A percentile compares a stretch with the other conserved stretches of the same genome.
Evolutionary conservation across 2,329 filamentous ascomycete species (phyloP).

Genomic region (Diaporthe sp.): DNA sequence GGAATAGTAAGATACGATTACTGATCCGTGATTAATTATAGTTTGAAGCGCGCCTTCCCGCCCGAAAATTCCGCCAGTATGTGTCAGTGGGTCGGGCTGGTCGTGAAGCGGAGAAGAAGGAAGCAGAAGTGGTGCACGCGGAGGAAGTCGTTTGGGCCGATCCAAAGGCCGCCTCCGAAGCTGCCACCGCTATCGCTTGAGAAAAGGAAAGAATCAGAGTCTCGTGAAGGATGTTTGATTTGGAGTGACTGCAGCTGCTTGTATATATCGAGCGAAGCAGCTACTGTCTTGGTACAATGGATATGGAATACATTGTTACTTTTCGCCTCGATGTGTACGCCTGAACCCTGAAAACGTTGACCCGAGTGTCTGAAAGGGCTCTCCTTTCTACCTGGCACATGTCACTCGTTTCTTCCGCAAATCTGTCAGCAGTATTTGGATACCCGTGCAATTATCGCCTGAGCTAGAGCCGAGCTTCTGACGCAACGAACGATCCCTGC

Average conservation of each 20-base stretch:
- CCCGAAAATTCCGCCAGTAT: slow-evolving; percentile 57
- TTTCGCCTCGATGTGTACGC: background rate
- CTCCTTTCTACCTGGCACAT: too few relatives aligned
- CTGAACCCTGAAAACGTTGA: too few relatives aligned
- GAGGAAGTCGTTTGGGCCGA: slow-evolving; percentile 37
- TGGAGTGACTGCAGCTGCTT: background rate
- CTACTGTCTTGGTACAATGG: background rate
- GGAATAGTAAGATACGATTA: too few relatives aligned
- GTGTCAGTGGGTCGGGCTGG: slow-evolving; percentile 42
- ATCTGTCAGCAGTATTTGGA: too few relatives aligned
- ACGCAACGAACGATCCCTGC: too few relatives aligned
- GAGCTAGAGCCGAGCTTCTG: too few relatives aligned
- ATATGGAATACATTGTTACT: background rate
- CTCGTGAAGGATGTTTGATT: too few relatives aligned
- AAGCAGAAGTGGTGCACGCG: slow-evolving; percentile 34
- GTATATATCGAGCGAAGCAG: background rate
- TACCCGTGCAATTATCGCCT: too few relatives aligned
- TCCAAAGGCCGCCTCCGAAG: slow-evolving; percentile 26
- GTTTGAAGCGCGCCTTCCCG: slow-evolving; percentile 54
- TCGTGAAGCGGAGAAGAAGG: slow-evolving; percentile 34
- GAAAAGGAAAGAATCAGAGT: too few relatives aligned
- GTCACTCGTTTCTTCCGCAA: too few relatives aligned
- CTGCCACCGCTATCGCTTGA: slow-evolving; percentile 23
- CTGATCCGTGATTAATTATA: slow-evolving; percentile 21
- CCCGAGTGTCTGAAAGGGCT: too few relatives aligned